Conservation (phyloP, 345 rosid genomes). For the Pugionium cornutum region DNA sequence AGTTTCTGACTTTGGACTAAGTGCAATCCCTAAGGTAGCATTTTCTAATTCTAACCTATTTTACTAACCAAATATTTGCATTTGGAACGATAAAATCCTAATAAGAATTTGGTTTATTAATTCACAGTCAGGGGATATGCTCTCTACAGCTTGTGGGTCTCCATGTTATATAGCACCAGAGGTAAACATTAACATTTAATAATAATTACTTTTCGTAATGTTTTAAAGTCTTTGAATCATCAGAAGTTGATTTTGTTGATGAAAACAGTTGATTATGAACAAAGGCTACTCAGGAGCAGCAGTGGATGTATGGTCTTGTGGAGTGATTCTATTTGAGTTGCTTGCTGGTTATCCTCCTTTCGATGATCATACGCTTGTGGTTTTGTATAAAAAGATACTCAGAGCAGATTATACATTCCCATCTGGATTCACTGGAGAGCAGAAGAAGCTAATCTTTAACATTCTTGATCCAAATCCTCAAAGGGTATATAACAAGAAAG, state of each 20-base stretch:
- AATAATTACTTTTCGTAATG: too few relatives aligned
- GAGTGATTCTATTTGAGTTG: conserved; percentile 82
- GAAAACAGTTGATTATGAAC: conserved; percentile 64
- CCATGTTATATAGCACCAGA: conserved; percentile 94
- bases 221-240: conserved; percentile 10
- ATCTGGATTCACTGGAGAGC: conserved; percentile 54
- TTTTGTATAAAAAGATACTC: conserved; percentile 72
- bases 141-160: conserved; percentile 91
- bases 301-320: conserved; percentile 93
- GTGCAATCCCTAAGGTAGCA: conserved; percentile 67
- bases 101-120: conserved; percentile 10
- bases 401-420: conserved; percentile 71
- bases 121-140: conserved; percentile 71
- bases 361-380: conserved; percentile 69
- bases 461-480: conserved; percentile 67
- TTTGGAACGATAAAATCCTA: conserved; percentile 24
- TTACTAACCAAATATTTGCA: neutral
- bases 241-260: conserved; percentile 20
- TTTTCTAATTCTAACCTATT: conserved; percentile 5
- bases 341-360: conserved; percentile 80
- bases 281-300: conserved; percentile 82
- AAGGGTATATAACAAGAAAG: conserved; percentile 47
- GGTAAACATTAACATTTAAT: conserved; percentile 43
- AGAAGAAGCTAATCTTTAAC: conserved; percentile 63
- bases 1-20: conserved; percentile 89